Evolutionary conservation across 768 basidiomycete species (phyloP).

Genomic region (Russula sp.): DNA sequence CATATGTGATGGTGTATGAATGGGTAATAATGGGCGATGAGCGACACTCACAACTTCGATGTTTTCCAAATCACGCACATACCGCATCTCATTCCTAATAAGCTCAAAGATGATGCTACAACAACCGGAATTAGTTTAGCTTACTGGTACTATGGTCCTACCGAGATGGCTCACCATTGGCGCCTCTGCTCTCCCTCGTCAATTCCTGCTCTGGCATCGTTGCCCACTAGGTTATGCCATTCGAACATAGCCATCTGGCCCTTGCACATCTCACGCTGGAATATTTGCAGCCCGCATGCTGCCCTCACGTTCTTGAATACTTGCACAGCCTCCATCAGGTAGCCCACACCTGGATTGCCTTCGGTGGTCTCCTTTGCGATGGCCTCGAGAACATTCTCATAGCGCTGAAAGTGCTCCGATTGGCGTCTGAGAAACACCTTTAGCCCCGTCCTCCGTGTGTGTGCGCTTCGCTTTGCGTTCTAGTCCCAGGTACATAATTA

Average conservation of each 20-base stretch:
- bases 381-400: slow-evolving; percentile 79
- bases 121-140: background rate
- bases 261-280: slow-evolving; percentile 83
- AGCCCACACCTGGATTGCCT: slow-evolving; percentile 78
- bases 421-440: slow-evolving; percentile 76
- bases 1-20: background rate
- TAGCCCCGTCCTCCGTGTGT: slow-evolving; percentile 54
- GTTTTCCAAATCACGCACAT: slow-evolving; percentile 85
- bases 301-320: slow-evolving; percentile 78
- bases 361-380: slow-evolving; percentile 75
- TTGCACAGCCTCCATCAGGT: slow-evolving; percentile 72
- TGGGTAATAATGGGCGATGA: background rate
- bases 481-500: slow-evolving; percentile 10
- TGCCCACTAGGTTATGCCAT: slow-evolving; percentile 81
- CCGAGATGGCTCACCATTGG: slow-evolving; percentile 58
- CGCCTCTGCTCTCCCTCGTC: slow-evolving; percentile 73
- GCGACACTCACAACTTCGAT: slow-evolving; percentile 55
- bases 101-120: slow-evolving; percentile 84
- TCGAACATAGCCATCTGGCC: slow-evolving; percentile 77
- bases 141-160: background rate
- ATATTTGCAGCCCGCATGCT: slow-evolving; percentile 77
- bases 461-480: slow-evolving; percentile 44
- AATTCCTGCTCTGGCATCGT: slow-evolving; percentile 53
- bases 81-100: slow-evolving; percentile 93
- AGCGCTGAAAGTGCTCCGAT: slow-evolving; percentile 75